These are phyloP conservation scores for Carex scoparia DNA, from an alignment of 176 grass and related monocot genomes.

Conservation along the genomic window DNA sequence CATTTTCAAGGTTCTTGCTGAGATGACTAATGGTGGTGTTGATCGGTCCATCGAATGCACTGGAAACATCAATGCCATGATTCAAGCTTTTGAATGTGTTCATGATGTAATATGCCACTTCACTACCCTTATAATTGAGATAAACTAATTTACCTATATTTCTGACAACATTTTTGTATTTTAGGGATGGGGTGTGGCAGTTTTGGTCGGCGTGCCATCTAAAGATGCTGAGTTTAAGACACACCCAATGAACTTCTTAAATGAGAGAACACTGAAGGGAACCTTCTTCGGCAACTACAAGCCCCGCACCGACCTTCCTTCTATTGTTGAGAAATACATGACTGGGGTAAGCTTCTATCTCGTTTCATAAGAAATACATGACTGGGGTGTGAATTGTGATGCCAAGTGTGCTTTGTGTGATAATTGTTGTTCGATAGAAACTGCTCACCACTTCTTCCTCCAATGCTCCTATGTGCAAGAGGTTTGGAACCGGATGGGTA, in stretches of 20 bases:
- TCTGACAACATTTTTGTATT: neutral
- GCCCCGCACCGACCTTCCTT: conserved; percentile 59
- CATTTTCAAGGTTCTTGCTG: conserved; percentile 52
- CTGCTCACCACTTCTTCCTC: too few species aligned
- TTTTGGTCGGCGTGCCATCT: conserved; percentile 67
- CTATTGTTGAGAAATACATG: conserved; percentile 92
- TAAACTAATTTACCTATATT: neutral
- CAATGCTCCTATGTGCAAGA: too few species aligned
- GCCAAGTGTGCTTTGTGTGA: too few species aligned
- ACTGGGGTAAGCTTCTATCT: conserved; percentile 34
- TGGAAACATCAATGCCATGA: conserved; percentile 77
- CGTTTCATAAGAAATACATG: too few species aligned
- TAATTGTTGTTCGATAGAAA: too few species aligned
- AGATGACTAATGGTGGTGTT: conserved; percentile 78
- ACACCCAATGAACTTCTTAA: conserved; percentile 70
- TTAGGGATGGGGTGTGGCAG: conserved; percentile 84
- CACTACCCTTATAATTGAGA: neutral
- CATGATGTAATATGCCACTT: conserved; percentile 50
- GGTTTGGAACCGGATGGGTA: too few species aligned
- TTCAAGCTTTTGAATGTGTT: conserved; percentile 81
- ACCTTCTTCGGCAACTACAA: conserved; percentile 97
- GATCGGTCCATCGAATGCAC: conserved; percentile 70
- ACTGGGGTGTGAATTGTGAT: too few species aligned
- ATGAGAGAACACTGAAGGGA: conserved; percentile 70
- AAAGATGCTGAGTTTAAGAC: conserved; percentile 83